Evolutionary conservation across 225 moss, liverwort and hornwort genomes (phyloP).

Genomic region (Rhytidiadelphus loreus): DNA sequence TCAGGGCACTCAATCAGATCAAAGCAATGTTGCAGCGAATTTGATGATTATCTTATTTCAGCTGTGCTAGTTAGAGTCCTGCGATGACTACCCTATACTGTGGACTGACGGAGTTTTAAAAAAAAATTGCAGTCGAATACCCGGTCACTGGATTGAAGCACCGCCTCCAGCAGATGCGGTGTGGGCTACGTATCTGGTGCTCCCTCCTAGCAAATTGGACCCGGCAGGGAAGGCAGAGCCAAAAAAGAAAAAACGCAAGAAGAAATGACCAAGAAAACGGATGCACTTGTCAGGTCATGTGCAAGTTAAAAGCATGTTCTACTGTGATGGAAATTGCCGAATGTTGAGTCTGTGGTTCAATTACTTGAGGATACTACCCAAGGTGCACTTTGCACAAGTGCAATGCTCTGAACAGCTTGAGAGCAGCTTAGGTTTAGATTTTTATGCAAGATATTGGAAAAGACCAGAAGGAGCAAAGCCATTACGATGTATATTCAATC

Average conservation of each 20-base stretch:
- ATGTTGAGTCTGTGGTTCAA: not conserved
- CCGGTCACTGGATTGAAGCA: conserved; percentile 76
- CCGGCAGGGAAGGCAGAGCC: not conserved
- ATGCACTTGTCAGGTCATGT: not conserved
- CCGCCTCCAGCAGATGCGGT: conserved; percentile 77
- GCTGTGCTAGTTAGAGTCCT: not conserved
- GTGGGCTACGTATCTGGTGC: conserved; percentile 79
- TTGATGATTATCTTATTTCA: not conserved
- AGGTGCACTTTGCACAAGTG: not conserved
- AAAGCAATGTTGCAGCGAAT: not conserved
- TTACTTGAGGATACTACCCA: not conserved
- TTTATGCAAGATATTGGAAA: not conserved
- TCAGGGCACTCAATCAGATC: not conserved
- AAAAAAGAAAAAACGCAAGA: conserved; percentile 3
- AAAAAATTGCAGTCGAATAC: conserved; percentile 68
- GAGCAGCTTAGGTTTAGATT: not conserved
- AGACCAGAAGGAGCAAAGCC: not conserved
- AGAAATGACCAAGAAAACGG: not conserved
- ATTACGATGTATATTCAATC: not conserved
- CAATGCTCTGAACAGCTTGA: not conserved
- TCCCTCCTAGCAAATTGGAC: not conserved
- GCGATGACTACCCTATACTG: not conserved
- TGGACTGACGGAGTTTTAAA: not conserved
- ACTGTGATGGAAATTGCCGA: not conserved
- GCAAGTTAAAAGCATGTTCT: not conserved